Base-by-base conservation (phyloP, 495 filamentous ascomycete genomes). In the Peziza echinospora region DNA sequence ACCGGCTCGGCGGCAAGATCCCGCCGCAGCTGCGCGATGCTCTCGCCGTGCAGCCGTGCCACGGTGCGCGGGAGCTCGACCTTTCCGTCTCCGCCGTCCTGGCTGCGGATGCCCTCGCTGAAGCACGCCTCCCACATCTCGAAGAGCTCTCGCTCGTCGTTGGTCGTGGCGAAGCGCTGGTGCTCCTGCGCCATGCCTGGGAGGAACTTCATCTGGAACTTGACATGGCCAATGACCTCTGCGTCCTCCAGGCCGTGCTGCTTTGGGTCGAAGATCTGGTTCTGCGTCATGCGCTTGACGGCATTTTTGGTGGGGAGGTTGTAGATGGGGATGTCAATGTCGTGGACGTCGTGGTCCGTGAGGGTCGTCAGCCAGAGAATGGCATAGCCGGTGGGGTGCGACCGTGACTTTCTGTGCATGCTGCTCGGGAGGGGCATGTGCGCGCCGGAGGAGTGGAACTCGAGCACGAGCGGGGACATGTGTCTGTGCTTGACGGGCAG, bases 101-200 rank as follows among this genome's bases (percentile, higher is more conserved):
- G 71, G 0, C 65, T 63, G 6, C 87, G 73, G 0, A 92, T 80
- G 4, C 87, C 87, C 61, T 96, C 84, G 0, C 81, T 72, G 21
- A 75, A 68, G 55, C 86, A 93, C 0, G 84, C 84, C 62, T 93
- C 81, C 84, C 85, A 94, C 3, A 78, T 81, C 65, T 94, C 87
- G 53, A 79, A 91, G 0, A 87, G 93, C 65, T 94, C 87, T 39
- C 86, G 73, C 2, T 77, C 76, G 57, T 93, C 76, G 53, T 89
- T 93, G 61, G 93, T 84, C 23, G 77, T 71, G 24, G 93, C 75
- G 56, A 91, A 93, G 3, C 65, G 65, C 39, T 78, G 69, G 58
- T 93, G 87, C n/a, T 81, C 78, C 26, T 84, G 73, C 60, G 93
- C 86, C 49, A 80, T 93, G 9, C 89, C 87, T 0, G 86, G 79